A percentile compares a stretch with the other conserved stretches of the same genome.
Conservation (phyloP, 2,329 filamentous ascomycete species). For the Sclerotinia spermophila region DNA sequence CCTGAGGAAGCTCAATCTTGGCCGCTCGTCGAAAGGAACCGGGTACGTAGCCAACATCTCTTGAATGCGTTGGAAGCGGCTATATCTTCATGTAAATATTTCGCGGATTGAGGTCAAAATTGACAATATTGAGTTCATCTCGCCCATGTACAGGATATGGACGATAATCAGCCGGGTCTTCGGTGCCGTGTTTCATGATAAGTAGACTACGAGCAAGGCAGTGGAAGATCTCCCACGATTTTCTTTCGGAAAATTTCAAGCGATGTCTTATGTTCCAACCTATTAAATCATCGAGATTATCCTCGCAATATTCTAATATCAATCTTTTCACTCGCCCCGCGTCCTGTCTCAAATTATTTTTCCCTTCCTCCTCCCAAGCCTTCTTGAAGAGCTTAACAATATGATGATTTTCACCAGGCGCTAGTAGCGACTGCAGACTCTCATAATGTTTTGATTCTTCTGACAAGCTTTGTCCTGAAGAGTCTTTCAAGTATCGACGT, state of each 20-base stretch:
- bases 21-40: neutral
- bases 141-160: neutral
- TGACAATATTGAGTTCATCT: neutral
- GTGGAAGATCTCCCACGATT: neutral
- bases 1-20: neutral
- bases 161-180: neutral
- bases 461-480: neutral
- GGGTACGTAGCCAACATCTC: neutral
- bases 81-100: neutral
- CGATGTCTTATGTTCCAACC: neutral
- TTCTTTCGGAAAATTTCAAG: neutral
- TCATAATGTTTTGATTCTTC: neutral
- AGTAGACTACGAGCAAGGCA: neutral
- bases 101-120: neutral
- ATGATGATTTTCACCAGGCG: neutral
- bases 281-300: neutral
- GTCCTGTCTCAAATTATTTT: neutral
- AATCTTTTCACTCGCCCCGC: neutral
- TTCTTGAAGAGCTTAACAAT: neutral
- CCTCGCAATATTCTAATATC: neutral
- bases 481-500: neutral
- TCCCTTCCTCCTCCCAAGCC: neutral
- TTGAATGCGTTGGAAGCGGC: neutral
- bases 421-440: neutral
- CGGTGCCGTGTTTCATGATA: neutral